Conservation (phyloP, 1,284 basidiomycete genomes). For the Tilletia caries region DNA sequence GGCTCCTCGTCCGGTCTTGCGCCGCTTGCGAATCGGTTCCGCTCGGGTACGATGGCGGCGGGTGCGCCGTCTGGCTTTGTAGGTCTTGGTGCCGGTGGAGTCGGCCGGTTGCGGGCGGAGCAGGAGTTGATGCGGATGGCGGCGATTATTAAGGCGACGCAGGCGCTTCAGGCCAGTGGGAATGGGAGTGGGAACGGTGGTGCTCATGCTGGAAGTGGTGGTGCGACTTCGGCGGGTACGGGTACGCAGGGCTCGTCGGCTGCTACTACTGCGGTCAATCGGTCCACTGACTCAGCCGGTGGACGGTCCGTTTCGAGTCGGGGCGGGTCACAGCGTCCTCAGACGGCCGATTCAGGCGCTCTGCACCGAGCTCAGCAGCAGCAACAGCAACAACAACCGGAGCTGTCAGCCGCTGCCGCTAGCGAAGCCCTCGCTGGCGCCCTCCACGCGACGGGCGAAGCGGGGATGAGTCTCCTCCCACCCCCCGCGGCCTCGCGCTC, state of each 20-base stretch:
- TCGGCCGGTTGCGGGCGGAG: neutral
- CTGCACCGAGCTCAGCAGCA: too few relatives aligned
- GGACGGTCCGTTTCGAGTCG: too few relatives aligned
- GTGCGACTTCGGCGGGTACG: too few relatives aligned
- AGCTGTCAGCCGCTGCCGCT: too few relatives aligned
- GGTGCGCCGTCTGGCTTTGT: neutral
- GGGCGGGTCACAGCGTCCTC: too few relatives aligned
- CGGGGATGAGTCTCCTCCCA: neutral
- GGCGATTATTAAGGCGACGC: neutral
- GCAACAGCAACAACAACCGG: too few relatives aligned
- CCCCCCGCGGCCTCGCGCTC: neutral
- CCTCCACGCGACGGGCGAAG: neutral
- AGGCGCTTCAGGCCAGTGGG: neutral
- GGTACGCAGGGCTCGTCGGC: too few relatives aligned
- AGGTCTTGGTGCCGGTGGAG: neutral
- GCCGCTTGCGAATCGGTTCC: neutral
- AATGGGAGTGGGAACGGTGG: neutral
- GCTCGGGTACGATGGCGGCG: neutral
- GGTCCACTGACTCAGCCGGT: too few relatives aligned
- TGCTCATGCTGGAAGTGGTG: too few relatives aligned
- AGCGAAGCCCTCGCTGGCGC: neutral
- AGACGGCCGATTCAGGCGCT: too few relatives aligned
- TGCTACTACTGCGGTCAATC: too few relatives aligned
- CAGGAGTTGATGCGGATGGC: constrained; percentile 3
- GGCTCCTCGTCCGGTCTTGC: too few relatives aligned